Evolutionary conservation across 768 basidiomycete genomes (phyloP).

Genomic region (Psilocybe azurescens): DNA sequence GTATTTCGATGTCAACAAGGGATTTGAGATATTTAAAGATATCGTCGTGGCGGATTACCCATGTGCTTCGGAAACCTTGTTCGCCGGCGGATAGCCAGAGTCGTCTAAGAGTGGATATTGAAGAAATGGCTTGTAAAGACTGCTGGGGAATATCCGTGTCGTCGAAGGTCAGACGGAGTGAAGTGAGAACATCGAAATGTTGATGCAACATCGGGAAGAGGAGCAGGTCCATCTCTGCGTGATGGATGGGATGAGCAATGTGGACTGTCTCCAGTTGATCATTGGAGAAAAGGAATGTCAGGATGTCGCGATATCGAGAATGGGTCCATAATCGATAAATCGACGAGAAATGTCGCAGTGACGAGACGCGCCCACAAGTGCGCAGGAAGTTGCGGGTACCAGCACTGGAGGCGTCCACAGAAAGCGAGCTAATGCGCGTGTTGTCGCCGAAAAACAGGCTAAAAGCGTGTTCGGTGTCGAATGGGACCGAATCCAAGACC

Average conservation of each 20-base stretch:
- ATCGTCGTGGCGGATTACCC: conserved; percentile 30
- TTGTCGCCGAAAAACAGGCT: conserved; percentile 12
- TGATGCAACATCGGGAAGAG: conserved; percentile 24
- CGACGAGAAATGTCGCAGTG: conserved; percentile 30
- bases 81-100: conserved; percentile 35
- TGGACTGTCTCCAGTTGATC: conserved; percentile 30
- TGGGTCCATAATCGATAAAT: conserved; percentile 13
- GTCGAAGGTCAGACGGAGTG: conserved; percentile 31
- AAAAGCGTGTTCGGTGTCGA: conserved; percentile 2
- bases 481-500: conserved; percentile 19
- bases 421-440: conserved; percentile 18
- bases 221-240: conserved; percentile 21
- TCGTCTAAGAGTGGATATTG: conserved; percentile 23
- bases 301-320: conserved; percentile 18
- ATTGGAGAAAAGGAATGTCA: conserved; percentile 29
- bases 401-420: conserved; percentile 18
- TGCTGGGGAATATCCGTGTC: conserved; percentile 19
- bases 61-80: conserved; percentile 28
- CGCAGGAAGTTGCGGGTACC: conserved; percentile 11
- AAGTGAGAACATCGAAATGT: conserved; percentile 24
- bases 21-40: conserved; percentile 24
- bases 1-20: conserved; percentile 26
- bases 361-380: conserved; percentile 25
- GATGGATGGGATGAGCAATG: conserved; percentile 15
- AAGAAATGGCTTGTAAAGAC: conserved; percentile 24